Percentiles rank a stretch among this genome's conserved stretches.
These are phyloP conservation scores for Paecilomyces fulvus DNA, from an alignment of 2,329 filamentous ascomycete genomes.

Conservation along the genomic window DNA sequence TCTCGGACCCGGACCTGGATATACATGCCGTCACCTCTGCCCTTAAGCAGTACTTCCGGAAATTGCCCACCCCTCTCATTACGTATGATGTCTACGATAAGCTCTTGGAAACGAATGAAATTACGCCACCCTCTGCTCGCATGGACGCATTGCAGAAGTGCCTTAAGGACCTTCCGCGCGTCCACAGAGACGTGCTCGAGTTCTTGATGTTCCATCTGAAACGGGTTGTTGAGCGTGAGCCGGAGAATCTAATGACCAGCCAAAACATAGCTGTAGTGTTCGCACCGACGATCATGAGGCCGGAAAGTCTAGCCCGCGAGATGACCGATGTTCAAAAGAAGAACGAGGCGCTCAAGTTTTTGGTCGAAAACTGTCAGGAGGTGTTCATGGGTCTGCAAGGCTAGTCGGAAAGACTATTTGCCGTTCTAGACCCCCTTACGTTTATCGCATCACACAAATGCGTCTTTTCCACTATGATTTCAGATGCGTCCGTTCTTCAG, in stretches of 20 bases:
- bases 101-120: constrained; percentile 61
- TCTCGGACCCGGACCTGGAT: constrained; percentile 86
- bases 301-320: constrained; percentile 79
- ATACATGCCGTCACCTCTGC: constrained; percentile 95
- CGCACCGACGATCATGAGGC: constrained; percentile 93
- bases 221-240: constrained; percentile 72
- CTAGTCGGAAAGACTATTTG: constrained; percentile 4
- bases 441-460: not conserved
- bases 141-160: constrained; percentile 63
- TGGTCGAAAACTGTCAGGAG: constrained; percentile 79
- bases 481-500: constrained; percentile 1
- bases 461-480: not conserved
- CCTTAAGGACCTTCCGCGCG: constrained; percentile 68
- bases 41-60: constrained; percentile 95
- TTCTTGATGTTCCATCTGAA: constrained; percentile 91
- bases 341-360: constrained; percentile 82
- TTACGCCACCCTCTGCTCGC: constrained; percentile 59
- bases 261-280: constrained; percentile 96
- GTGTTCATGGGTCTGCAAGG: constrained; percentile 54
- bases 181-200: constrained; percentile 82
- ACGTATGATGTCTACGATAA: constrained; percentile 89
- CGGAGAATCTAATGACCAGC: constrained; percentile 90
- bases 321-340: constrained; percentile 95
- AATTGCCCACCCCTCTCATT: constrained; percentile 78
- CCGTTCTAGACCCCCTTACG: not conserved